These are phyloP conservation scores for Coemansia brasiliensis DNA, from an alignment of 192 early-diverging fungal genomes.

Conservation along the genomic window DNA sequence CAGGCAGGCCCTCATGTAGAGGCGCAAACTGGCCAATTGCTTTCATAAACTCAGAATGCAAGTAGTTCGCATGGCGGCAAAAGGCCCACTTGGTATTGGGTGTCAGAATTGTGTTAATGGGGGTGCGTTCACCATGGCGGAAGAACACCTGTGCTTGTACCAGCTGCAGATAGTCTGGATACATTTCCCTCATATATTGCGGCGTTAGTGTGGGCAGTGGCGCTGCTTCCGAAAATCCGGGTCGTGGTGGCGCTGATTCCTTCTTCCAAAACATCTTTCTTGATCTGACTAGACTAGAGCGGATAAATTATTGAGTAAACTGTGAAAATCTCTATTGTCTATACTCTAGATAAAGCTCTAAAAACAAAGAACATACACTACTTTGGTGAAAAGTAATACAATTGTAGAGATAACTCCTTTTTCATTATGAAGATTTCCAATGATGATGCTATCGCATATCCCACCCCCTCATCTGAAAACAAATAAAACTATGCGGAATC, in stretches of 20 bases:
- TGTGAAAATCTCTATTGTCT: too few relatives aligned
- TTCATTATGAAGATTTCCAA: too few relatives aligned
- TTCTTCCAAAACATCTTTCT: constrained; percentile 19
- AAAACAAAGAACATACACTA: too few relatives aligned
- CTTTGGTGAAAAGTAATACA: not conserved
- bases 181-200: constrained; percentile 21
- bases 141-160: constrained; percentile 47
- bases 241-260: not conserved
- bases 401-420: not conserved
- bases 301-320: too few relatives aligned
- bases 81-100: constrained; percentile 15
- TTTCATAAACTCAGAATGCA: constrained; percentile 42
- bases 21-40: constrained; percentile 31
- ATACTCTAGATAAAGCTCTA: too few relatives aligned
- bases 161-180: constrained; percentile 31
- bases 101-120: constrained; percentile 11
- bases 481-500: too few relatives aligned
- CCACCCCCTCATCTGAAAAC: too few relatives aligned
- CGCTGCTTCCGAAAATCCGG: constrained; percentile 25
- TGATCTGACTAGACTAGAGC: too few relatives aligned
- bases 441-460: too few relatives aligned
- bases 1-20: constrained; percentile 22
- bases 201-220: constrained; percentile 24
- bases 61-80: constrained; percentile 29
- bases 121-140: constrained; percentile 48